Percentiles rank a stretch among this genome's conserved stretches.
These are phyloP conservation scores for Remersonia thermophila DNA, from an alignment of 2,329 filamentous ascomycete genomes.

Conservation along the genomic window DNA sequence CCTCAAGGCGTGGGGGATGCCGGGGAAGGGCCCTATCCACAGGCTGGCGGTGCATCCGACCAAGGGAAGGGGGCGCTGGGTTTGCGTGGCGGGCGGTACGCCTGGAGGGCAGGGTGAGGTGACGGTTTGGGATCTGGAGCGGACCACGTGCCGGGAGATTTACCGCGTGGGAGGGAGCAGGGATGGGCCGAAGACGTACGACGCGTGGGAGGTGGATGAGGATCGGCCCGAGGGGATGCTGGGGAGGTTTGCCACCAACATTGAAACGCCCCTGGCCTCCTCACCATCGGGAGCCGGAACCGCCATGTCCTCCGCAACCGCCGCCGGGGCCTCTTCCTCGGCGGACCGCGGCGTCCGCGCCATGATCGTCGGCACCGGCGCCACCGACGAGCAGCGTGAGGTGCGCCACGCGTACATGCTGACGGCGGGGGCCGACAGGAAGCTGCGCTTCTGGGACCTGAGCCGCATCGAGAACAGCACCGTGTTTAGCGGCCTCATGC, in stretches of 20 bases:
- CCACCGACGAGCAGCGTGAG: slow-evolving; percentile 45
- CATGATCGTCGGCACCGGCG: slow-evolving; percentile 60
- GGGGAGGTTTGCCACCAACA: slow-evolving; percentile 64
- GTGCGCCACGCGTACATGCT: slow-evolving; percentile 72
- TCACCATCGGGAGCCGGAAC: no score
- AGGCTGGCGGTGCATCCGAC: slow-evolving; percentile 67
- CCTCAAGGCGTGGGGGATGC: slow-evolving; percentile 77
- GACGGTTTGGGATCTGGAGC: slow-evolving; percentile 92
- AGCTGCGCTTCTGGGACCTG: slow-evolving; percentile 89
- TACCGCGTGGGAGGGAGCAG: slow-evolving; percentile 48
- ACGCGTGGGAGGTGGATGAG: slow-evolving; percentile 81
- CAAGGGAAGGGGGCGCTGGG: slow-evolving; percentile 67
- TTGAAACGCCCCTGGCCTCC: no score
- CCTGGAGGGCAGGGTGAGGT: slow-evolving; percentile 81
- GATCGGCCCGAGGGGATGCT: slow-evolving; percentile 81
- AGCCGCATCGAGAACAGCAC: slow-evolving; percentile 63
- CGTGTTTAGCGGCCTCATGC: slow-evolving; percentile 66
- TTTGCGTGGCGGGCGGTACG: slow-evolving; percentile 81
- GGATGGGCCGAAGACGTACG: slow-evolving; percentile 54
- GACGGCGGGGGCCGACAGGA: slow-evolving; percentile 79
- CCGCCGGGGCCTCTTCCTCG: slow-evolving; percentile 37
- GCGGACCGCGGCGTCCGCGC: slow-evolving; percentile 60
- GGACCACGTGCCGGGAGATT: slow-evolving; percentile 75
- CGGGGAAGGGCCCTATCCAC: slow-evolving; percentile 58
- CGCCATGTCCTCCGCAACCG: slow-evolving; percentile 26